Evolutionary conservation across 2,329 filamentous ascomycete genomes (phyloP).

Genomic region (Phialophora macrospora): DNA sequence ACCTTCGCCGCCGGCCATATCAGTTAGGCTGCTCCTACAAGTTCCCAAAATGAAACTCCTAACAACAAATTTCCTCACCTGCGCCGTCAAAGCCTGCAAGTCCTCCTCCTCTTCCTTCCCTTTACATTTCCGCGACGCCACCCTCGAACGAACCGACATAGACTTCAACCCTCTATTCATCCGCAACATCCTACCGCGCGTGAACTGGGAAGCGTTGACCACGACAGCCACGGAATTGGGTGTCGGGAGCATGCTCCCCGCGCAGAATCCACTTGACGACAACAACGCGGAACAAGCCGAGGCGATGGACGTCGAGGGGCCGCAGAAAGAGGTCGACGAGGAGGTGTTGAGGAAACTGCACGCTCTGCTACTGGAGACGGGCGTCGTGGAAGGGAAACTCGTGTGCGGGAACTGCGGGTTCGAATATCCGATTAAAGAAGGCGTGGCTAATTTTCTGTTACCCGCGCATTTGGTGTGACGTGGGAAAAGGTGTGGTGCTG

Average conservation of each 20-base stretch:
- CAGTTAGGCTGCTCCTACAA: not conserved
- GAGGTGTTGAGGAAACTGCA: constrained; percentile 77
- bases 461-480: constrained; percentile 77
- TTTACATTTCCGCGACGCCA: constrained; percentile 87
- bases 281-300: constrained; percentile 26
- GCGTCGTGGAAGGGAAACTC: constrained; percentile 84
- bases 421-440: constrained; percentile 92
- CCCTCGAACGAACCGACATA: constrained; percentile 82
- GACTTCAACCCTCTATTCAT: constrained; percentile 82
- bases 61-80: constrained; percentile 94
- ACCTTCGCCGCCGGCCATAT: not conserved
- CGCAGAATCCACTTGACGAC: constrained; percentile 40
- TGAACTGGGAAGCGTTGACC: constrained; percentile 85
- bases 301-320: constrained; percentile 28
- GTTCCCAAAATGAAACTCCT: constrained; percentile 82
- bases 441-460: constrained; percentile 93
- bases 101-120: constrained; percentile 78
- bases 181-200: constrained; percentile 78
- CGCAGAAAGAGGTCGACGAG: constrained; percentile 43
- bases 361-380: constrained; percentile 82
- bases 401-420: constrained; percentile 91
- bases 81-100: constrained; percentile 95
- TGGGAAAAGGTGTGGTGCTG: constrained; percentile 20
- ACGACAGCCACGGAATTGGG: constrained; percentile 76
- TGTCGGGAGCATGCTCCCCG: constrained; percentile 39